Base-by-base conservation (phyloP, 768 basidiomycete genomes). In the Mycena rosella region DNA sequence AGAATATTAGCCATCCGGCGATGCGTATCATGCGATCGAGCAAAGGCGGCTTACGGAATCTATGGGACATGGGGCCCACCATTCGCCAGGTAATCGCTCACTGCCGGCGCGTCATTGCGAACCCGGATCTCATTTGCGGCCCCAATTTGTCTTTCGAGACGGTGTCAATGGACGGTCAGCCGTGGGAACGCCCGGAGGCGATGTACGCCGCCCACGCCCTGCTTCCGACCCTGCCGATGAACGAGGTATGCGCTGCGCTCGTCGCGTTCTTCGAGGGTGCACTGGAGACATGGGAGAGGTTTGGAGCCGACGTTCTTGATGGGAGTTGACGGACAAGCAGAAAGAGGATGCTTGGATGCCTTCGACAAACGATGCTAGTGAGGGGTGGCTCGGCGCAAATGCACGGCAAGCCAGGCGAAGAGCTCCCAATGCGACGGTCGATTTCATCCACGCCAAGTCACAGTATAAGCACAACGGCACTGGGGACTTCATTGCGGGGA, bases 331-430 rank as follows among this genome's bases (percentile, higher is more conserved):
- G 4, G 56, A 44, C 2, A 51, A 5, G 2, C 42, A 66, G 45
- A 59, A 56, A 52, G 10, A 8, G 3, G 18, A 30, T 2, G 65
- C 53, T 7, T 48, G 10, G 40, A 63, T 67, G 58, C 32, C 54
- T 2, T 2, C 63, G 1, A 69, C 67, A 5, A 69, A 68, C 38
- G 63, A 62, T 15, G 40, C 56, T 2, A 65, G 66, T 49, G 65
- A 67, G 42, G 59, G 61, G 0, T 51, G 47, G 15, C 42, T 68
- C 80, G 84, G 60, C 83, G 2, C 65, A 0, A 24, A 60, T 27
- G 58, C 32, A 2, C 58, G 65, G 7, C 32, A 45, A 8, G 65
- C 40, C 15, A 18, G 17, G 44, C 65, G 65, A 13, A 26, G 65
- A 6, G 58, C 58, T 6, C 64, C 65, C 42, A 59, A 52, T n/a